Evolutionary conservation across 371 early-diverging fungal species (phyloP).

Genomic region (Mucor saturninus): DNA sequence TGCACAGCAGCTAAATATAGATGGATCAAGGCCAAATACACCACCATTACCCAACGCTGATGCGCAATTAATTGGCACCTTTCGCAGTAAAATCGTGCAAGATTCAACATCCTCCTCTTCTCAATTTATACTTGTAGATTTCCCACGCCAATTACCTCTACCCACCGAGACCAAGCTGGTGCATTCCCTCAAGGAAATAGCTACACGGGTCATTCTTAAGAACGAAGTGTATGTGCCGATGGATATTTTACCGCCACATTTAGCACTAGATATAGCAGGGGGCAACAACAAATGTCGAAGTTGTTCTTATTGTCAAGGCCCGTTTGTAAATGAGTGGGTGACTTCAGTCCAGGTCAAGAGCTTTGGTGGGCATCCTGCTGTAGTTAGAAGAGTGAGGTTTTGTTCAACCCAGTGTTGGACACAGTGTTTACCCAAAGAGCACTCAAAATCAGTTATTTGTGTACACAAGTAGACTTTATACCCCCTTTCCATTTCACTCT

Average conservation of each 20-base stretch:
- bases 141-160: constrained; percentile 9
- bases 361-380: constrained; percentile 64
- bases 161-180: constrained; percentile 20
- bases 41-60: constrained; percentile 19
- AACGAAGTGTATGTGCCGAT: constrained; percentile 28
- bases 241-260: constrained; percentile 41
- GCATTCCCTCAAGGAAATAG: constrained; percentile 26
- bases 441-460: constrained; percentile 32
- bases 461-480: constrained; percentile 15
- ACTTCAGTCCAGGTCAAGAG: constrained; percentile 65
- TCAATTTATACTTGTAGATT: constrained; percentile 15
- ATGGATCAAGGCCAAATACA: constrained; percentile 38
- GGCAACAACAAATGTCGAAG: constrained; percentile 34
- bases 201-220: constrained; percentile 25
- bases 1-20: constrained; percentile 48
- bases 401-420: constrained; percentile 60
- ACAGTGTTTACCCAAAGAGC: constrained; percentile 31
- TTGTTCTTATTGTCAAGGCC: constrained; percentile 54
- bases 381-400: constrained; percentile 62
- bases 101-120: constrained; percentile 7
- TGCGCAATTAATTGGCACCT: constrained; percentile 12
- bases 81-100: constrained; percentile 18
- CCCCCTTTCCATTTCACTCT: not conserved
- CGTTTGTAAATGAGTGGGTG: constrained; percentile 68
- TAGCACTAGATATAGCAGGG: constrained; percentile 50